Evolutionary conservation across 345 rosid species (phyloP).

Genomic region (Bruguiera parviflora): DNA sequence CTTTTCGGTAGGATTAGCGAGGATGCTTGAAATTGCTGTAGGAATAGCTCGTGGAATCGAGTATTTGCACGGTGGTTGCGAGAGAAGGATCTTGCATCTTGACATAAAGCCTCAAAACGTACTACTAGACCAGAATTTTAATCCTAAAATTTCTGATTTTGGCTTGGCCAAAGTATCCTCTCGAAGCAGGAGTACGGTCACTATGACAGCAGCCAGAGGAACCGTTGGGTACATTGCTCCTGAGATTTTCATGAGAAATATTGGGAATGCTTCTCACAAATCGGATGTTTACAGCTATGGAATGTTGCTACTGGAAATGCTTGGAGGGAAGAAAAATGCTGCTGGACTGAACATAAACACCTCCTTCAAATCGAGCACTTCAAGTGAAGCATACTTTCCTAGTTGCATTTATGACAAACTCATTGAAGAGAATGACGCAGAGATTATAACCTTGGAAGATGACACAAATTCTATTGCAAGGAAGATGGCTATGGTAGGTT

Average conservation of each 20-base stretch:
- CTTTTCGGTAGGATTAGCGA: not conserved
- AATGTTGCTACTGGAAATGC: slow-evolving; percentile 2
- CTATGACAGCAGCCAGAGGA: slow-evolving; percentile 6
- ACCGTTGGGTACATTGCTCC: slow-evolving; percentile 4
- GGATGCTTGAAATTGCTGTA: not conserved
- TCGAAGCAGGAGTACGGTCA: not conserved
- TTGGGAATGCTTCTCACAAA: slow-evolving; percentile 12
- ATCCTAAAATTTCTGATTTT: not conserved
- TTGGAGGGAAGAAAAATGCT: not conserved
- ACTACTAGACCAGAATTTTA: not conserved
- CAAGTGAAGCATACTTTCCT: slow-evolving; percentile 6
- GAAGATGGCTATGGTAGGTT: slow-evolving; percentile 1
- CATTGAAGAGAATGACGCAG: not conserved
- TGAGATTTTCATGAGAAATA: slow-evolving; percentile 14
- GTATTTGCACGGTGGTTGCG: slow-evolving; percentile 1
- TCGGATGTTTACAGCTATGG: slow-evolving; percentile 9
- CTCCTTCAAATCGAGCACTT: not conserved
- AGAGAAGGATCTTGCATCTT: not conserved
- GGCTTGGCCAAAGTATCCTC: slow-evolving; percentile 3
- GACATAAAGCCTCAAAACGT: slow-evolving; percentile 4
- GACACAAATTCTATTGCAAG: not conserved
- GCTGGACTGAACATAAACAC: not conserved
- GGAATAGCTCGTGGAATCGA: slow-evolving; percentile 3
- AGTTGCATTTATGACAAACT: not conserved
- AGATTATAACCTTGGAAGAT: not conserved